Percentiles rank a stretch among this genome's conserved stretches.
These are phyloP conservation scores for Esteya vermicola DNA, from an alignment of 2,329 filamentous ascomycete genomes.

Conservation along the genomic window DNA sequence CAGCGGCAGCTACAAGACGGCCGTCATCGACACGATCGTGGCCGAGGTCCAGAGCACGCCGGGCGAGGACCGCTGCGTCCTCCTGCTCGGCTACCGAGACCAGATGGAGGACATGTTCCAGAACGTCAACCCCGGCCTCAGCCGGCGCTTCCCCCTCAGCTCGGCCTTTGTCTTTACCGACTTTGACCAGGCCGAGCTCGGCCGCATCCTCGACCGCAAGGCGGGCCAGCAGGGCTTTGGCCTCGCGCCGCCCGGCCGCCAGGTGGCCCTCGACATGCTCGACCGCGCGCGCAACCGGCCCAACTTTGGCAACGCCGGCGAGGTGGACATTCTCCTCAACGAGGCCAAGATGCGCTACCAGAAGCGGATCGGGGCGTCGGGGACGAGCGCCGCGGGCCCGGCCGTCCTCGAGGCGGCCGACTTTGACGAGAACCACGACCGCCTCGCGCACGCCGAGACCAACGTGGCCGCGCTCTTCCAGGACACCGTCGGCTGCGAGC, in stretches of 20 bases:
- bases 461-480: slow-evolving; percentile 40
- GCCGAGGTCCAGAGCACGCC: slow-evolving; percentile 56
- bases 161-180: slow-evolving; percentile 56
- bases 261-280: slow-evolving; percentile 45
- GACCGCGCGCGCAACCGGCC: slow-evolving; percentile 44
- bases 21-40: slow-evolving; percentile 61
- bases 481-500: slow-evolving; percentile 43
- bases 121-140: slow-evolving; percentile 58
- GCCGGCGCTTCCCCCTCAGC: slow-evolving; percentile 48
- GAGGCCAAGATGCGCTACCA: slow-evolving; percentile 32
- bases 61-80: slow-evolving; percentile 58
- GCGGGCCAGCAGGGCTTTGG: slow-evolving; percentile 39
- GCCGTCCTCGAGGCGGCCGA: slow-evolving; percentile 24
- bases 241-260: slow-evolving; percentile 35
- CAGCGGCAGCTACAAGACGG: slow-evolving; percentile 35
- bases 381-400: slow-evolving; percentile 11
- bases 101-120: slow-evolving; percentile 60
- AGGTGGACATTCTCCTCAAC: slow-evolving; percentile 56
- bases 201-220: slow-evolving; percentile 47
- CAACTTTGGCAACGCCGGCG: slow-evolving; percentile 60
- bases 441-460: slow-evolving; percentile 29
- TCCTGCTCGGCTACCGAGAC: slow-evolving; percentile 56
- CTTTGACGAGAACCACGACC: slow-evolving; percentile 45
- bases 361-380: slow-evolving; percentile 12
- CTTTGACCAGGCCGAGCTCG: slow-evolving; percentile 44